Conservation (phyloP, 768 basidiomycete genomes). For the Neoboletus subvelutipes region DNA sequence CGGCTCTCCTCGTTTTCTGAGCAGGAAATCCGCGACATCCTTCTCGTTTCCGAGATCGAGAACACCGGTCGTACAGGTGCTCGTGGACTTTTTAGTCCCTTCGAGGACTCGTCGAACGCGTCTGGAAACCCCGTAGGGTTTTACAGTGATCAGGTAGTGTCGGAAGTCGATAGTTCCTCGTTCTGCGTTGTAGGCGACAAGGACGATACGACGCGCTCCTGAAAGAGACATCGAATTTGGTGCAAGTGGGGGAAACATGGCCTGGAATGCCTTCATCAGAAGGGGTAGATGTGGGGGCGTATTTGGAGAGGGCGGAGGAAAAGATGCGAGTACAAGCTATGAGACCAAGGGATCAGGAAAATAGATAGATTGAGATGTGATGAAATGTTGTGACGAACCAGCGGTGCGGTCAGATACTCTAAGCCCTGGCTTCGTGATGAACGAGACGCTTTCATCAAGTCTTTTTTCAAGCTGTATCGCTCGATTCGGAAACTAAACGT, state of each 20-base stretch:
- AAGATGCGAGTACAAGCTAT: slow-evolving; percentile 87
- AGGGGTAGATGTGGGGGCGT: slow-evolving; percentile 85
- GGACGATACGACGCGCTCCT: slow-evolving; percentile 90
- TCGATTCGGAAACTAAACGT: slow-evolving; percentile 92
- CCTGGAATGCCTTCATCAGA: slow-evolving; percentile 94
- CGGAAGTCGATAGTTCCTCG: slow-evolving; percentile 87
- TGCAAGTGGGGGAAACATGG: slow-evolving; percentile 90
- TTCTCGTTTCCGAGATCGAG: slow-evolving; percentile 86
- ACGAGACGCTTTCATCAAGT: slow-evolving; percentile 65
- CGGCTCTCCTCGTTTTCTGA: slow-evolving; percentile 64
- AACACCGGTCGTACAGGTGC: slow-evolving; percentile 37
- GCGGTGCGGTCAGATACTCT: slow-evolving; percentile 89
- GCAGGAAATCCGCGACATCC: slow-evolving; percentile 93
- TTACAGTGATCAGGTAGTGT: slow-evolving; percentile 94
- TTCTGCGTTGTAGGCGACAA: slow-evolving; percentile 86
- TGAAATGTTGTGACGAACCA: slow-evolving; percentile 52
- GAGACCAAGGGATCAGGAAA: neutral
- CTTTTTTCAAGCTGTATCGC: slow-evolving; percentile 88
- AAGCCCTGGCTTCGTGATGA: slow-evolving; percentile 74
- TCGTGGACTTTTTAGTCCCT: slow-evolving; percentile 40
- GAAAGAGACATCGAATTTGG: slow-evolving; percentile 78
- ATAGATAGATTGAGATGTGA: neutral
- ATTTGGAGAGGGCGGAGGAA: slow-evolving; percentile 68
- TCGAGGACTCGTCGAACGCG: slow-evolving; percentile 87
- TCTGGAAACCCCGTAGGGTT: slow-evolving; percentile 90